Evolutionary conservation across 257 asterid species (phyloP).

Genomic region (Knoxia roxburghii): DNA sequence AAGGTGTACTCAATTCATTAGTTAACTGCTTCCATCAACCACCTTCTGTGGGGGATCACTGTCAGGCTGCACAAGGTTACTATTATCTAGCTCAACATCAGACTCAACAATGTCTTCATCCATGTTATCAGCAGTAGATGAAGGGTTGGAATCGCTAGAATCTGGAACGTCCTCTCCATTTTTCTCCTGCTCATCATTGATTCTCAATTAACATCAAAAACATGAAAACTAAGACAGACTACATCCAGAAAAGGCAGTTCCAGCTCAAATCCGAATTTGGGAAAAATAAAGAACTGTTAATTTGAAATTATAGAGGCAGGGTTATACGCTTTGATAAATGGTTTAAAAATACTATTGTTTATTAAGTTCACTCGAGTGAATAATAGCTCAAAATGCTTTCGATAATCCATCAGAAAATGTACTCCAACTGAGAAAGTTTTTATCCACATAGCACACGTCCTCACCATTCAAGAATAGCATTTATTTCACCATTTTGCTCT

Average conservation of each 20-base stretch:
- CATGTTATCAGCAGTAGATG: conserved; percentile 17
- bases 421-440: background rate
- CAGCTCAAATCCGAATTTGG: background rate
- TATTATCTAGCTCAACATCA: conserved; percentile 63
- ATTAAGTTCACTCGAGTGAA: background rate
- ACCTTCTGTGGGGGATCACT: conserved; percentile 69
- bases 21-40: conserved; percentile 13
- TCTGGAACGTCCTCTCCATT: conserved; percentile 17
- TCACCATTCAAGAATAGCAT: background rate
- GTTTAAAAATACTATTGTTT: no score
- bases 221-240: background rate
- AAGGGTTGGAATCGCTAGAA: conserved; percentile 20
- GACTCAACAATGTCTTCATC: conserved; percentile 65
- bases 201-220: background rate
- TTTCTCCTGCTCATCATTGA: conserved; percentile 33
- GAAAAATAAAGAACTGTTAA: background rate
- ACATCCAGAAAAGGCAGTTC: background rate
- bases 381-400: background rate
- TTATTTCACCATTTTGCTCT: background rate
- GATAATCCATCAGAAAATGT: background rate
- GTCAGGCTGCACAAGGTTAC: conserved; percentile 59
- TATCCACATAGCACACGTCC: background rate
- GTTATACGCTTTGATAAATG: no score
- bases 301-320: background rate
- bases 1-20: background rate